phyloP scores from a whole-genome alignment of 2,329 filamentous ascomycete species.

The Cadophora luteo-olivacea region DNA sequence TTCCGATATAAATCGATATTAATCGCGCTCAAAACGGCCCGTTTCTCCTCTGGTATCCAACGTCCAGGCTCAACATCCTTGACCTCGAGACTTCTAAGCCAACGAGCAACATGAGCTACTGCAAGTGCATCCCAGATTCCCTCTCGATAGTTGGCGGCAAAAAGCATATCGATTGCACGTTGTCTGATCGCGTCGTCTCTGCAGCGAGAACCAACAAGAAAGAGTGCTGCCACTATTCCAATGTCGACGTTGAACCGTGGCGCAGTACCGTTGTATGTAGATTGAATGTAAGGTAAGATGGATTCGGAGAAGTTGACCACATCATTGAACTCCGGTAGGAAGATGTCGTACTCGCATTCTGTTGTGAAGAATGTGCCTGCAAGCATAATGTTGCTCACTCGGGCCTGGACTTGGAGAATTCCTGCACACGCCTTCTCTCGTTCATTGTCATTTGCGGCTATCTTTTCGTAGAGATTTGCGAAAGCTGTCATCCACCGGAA shows the following conservation, averaged over 20 bases:
- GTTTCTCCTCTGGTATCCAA: slow-evolving; percentile 27
- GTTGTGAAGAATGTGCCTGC: slow-evolving; percentile 26
- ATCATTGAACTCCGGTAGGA: slow-evolving; percentile 27
- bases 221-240: slow-evolving; percentile 30
- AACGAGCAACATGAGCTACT: slow-evolving; percentile 28
- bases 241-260: slow-evolving; percentile 28
- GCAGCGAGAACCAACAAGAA: slow-evolving; percentile 29
- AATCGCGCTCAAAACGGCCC: slow-evolving; percentile 25
- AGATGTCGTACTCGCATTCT: slow-evolving; percentile 31
- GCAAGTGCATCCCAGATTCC: slow-evolving; percentile 30
- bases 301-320: slow-evolving; percentile 22
- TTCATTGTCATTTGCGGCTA: slow-evolving; percentile 3
- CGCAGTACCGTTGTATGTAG: slow-evolving; percentile 15
- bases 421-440: slow-evolving; percentile 15
- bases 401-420: slow-evolving; percentile 23
- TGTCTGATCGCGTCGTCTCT: slow-evolving; percentile 22
- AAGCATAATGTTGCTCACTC: slow-evolving; percentile 28
- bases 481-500: slow-evolving; percentile 11
- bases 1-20: slow-evolving; percentile 27
- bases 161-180: slow-evolving; percentile 30
- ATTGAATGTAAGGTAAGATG: slow-evolving; percentile 21
- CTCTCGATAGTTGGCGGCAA: slow-evolving; percentile 23
- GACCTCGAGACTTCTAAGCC: slow-evolving; percentile 29
- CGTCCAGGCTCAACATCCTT: slow-evolving; percentile 9
- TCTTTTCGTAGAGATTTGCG: slow-evolving; percentile 1